Conservation (phyloP, 129 eudicot genomes). For the Scalesia atractyloides region DNA sequence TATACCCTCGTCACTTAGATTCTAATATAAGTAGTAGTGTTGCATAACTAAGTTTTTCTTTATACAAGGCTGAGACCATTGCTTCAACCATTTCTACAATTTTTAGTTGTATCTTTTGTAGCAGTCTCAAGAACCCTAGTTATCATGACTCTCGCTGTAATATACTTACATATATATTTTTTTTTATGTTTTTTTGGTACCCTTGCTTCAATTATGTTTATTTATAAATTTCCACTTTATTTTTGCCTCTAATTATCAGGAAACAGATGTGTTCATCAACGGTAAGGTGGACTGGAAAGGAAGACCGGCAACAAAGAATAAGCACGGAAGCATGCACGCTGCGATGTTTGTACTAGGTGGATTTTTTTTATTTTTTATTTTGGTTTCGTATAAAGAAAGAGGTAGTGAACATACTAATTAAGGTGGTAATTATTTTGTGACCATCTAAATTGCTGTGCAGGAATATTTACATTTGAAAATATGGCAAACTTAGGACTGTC, state of each 20-base stretch:
- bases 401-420: too few species aligned
- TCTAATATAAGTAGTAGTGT: not conserved
- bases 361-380: too few species aligned
- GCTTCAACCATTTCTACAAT: constrained; percentile 26
- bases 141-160: constrained; percentile 37
- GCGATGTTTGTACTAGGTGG: constrained; percentile 50
- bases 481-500: constrained; percentile 54
- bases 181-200: not conserved
- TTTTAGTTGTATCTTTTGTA: constrained; percentile 19
- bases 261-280: constrained; percentile 44
- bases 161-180: not conserved
- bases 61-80: constrained; percentile 17
- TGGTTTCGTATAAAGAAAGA: too few species aligned
- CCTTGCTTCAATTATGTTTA: not conserved
- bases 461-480: constrained; percentile 52
- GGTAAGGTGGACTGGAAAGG: constrained; percentile 89
- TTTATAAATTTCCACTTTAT: not conserved
- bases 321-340: constrained; percentile 62
- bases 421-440: not conserved
- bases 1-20: constrained; percentile 20
- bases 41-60: not conserved
- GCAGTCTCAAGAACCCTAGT: constrained; percentile 21
- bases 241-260: constrained; percentile 33
- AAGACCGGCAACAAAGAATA: constrained; percentile 45
- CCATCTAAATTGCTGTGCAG: constrained; percentile 32